These are phyloP conservation scores for Dimargaris xerosporica DNA, from an alignment of 192 early-diverging fungal species.

Conservation along the genomic window DNA sequence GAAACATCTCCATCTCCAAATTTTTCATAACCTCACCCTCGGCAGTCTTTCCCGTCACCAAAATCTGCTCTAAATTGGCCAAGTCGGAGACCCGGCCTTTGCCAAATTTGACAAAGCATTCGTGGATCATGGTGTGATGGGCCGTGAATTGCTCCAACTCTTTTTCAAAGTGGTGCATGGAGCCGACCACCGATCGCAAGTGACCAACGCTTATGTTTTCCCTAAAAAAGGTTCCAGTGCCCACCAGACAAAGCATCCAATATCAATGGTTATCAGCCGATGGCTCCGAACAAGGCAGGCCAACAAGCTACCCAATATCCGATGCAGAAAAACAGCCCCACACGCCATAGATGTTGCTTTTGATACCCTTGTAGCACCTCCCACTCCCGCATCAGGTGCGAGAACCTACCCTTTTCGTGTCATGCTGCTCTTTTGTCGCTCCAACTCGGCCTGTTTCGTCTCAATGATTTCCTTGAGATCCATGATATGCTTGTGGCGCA, in stretches of 20 bases:
- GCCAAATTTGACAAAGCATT: constrained; percentile 34
- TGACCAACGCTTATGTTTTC: constrained; percentile 8
- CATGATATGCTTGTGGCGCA: constrained; percentile 35
- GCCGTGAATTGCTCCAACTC: constrained; percentile 27
- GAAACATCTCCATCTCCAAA: constrained; percentile 15
- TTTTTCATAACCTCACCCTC: constrained; percentile 24
- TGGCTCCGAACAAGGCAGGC: too few species aligned
- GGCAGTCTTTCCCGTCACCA: constrained; percentile 29
- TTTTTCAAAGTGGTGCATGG: constrained; percentile 30
- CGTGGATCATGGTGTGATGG: constrained; percentile 33
- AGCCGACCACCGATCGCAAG: constrained; percentile 29
- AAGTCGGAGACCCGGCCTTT: constrained; percentile 24
- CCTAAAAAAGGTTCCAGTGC: not conserved
- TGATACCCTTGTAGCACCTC: too few species aligned
- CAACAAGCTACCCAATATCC: too few species aligned
- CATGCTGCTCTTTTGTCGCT: constrained; percentile 23
- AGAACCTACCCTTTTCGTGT: constrained; percentile 22
- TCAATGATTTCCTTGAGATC: constrained; percentile 29
- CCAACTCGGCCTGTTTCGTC: constrained; percentile 26
- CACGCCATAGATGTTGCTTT: too few species aligned
- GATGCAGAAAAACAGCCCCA: too few species aligned
- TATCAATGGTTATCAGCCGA: too few species aligned
- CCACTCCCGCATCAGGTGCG: not conserved
- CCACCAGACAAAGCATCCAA: too few species aligned
- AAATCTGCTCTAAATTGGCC: constrained; percentile 32